phyloP scores from a whole-genome alignment of 2,329 filamentous ascomycete genomes.

The Aspergillus proliferans region DNA sequence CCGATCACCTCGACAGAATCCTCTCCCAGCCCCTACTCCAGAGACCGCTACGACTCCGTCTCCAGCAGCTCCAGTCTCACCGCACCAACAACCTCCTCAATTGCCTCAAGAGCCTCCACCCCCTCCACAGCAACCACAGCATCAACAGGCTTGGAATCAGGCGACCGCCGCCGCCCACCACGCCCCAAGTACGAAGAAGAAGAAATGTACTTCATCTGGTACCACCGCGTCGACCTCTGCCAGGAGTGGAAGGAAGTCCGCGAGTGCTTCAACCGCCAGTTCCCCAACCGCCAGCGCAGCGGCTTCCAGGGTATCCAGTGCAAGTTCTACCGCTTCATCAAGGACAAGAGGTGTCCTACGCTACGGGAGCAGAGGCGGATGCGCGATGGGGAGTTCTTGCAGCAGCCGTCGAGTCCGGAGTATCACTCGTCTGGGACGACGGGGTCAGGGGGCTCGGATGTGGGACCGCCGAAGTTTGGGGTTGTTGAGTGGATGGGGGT shows the following conservation, averaged over 20 bases:
- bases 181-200: constrained; percentile 43
- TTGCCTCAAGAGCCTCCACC: background rate
- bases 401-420: constrained; percentile 18
- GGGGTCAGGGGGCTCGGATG: constrained; percentile 9
- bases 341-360: constrained; percentile 39
- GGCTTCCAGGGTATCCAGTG: constrained; percentile 44
- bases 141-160: constrained; percentile 10
- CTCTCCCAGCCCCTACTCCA: constrained; percentile 31
- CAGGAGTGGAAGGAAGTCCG: constrained; percentile 43
- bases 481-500: constrained; percentile 35
- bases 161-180: constrained; percentile 36
- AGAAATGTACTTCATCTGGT: constrained; percentile 47
- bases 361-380: constrained; percentile 37
- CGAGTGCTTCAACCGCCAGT: constrained; percentile 39
- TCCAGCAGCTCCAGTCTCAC: constrained; percentile 32
- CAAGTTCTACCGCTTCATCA: constrained; percentile 46
- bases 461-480: constrained; percentile 30
- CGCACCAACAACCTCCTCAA: background rate
- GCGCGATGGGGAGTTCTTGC: constrained; percentile 35
- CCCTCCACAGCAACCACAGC: background rate
- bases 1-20: constrained; percentile 26
- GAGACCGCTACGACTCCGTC: constrained; percentile 37
- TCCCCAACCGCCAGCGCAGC: constrained; percentile 33
- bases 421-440: constrained; percentile 1
- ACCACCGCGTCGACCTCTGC: constrained; percentile 42